Evolutionary conservation across 148 eudicot genomes (phyloP), one percentile per base, ranked within the genome.

Genomic region (Amaranthus cruentus): DNA sequence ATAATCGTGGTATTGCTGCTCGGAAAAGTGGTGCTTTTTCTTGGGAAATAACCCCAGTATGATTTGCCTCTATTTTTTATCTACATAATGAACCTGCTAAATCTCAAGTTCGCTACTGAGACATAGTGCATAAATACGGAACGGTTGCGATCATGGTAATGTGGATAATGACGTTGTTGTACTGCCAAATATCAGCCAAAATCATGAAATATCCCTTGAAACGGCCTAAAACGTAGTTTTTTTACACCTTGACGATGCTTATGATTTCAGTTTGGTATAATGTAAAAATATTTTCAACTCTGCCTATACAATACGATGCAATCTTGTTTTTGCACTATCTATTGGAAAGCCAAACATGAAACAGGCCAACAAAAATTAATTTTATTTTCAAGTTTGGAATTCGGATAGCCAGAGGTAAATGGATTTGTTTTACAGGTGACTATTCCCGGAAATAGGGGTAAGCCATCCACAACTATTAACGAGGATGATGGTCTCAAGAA

Each of bases 31-130:
- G 96, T 80, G 90, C 94, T 66, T 95, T 95, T 81, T 76, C 83
- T 62, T 95, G 99, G 98, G 99, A 95, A 82, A 90, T 95, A 69
- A 85, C 84, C 76, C 97, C 99, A 59, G 99, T 90, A 62, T 85
- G 93, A 72, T 47, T 46, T 49, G 18, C 11, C 69, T 63, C 4
- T 51, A 28, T 63, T 73, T 69, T 69, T 47, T 9, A 66, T 11
- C 47, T 55, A n/a, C 61, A 60, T 42, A 48, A 44, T 43, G 54
- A 66, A 69, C 47, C 60, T 21, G 52, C 14, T 13, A 59, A 14
- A 7, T 43, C 74, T 62, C 53, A 28, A 62, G 38, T 57, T 71
- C 2, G 55, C 11, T 15, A 12, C 66, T 65, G 59, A 1, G 38
- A 28, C 38, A 28, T 28, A 28, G 38, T 28, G 38, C 38, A 28